Base-by-base conservation (phyloP, 768 basidiomycete genomes). In the Lyophyllum decastes region DNA sequence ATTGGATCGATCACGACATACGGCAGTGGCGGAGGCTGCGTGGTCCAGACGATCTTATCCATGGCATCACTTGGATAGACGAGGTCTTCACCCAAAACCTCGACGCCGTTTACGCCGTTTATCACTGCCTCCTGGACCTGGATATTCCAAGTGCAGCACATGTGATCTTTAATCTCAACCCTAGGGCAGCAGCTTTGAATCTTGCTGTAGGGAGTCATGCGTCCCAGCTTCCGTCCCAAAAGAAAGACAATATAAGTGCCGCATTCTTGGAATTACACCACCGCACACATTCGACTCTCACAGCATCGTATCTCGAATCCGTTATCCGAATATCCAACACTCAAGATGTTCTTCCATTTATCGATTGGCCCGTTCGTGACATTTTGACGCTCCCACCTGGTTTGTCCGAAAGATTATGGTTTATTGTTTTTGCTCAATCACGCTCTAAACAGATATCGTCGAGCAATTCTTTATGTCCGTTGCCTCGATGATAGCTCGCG, bases 251-350 rank as follows among this genome's bases (percentile, higher is more conserved):
- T 30, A 55, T 73, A 27, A 60, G 64, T 0, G 68, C 68, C 0
- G 70, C 70, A 22, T 73, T 68, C 52, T 62, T 73, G 19, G 70
- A 71, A 21, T 58, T 70, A 14, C 72, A 72, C 49, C 61, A 66
- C 33, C 62, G 66, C 21, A 61, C 52, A 1, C 70, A 73, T 48
- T 62, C 58, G 0, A 50, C 49, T 4, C 65, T 70, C 30, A 67
- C 66, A 52, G 58, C 62, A 4, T 61, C 61, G 14, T 73, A 70
- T 49, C 53, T 71, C 22, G 72, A 73, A 50, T 54, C 63, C 10
- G 65, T 73, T 19, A 60, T 71, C 22, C 62, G 70, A 34, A 71
- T 73, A 34, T 45, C 70, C 14, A 73, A 70, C 48, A 68, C 68
- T 2, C 70, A 73, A 52, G 68, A 71, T n/a, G 68, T 70, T 8